These are phyloP conservation scores for Exophiala sideris DNA, from an alignment of 2,329 filamentous ascomycete genomes.

Conservation along the genomic window DNA sequence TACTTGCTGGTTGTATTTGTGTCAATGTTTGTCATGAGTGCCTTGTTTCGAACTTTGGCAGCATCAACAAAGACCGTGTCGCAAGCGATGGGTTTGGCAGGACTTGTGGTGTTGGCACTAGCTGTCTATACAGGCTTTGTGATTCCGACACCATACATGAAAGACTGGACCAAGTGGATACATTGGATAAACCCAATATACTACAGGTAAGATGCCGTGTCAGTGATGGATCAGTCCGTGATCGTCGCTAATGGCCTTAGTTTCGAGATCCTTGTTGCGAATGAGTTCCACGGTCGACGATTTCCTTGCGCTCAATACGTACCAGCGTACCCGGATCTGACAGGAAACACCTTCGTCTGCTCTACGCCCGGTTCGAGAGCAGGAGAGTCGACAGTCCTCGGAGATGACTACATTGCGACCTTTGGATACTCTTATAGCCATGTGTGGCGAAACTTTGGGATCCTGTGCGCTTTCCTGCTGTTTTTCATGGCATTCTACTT, in stretches of 20 bases:
- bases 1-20: conserved; percentile 68
- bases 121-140: conserved; percentile 68
- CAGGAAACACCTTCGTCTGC: conserved; percentile 66
- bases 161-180: conserved; percentile 66
- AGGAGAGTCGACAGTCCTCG: conserved; percentile 55
- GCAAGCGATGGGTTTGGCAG: conserved; percentile 58
- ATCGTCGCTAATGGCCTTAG: too few species aligned
- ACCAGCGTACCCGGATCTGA: conserved; percentile 40
- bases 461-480: conserved; percentile 61
- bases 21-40: conserved; percentile 53
- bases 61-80: conserved; percentile 65
- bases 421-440: conserved; percentile 56
- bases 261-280: too few species aligned
- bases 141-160: conserved; percentile 57
- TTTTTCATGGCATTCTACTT: conserved; percentile 69
- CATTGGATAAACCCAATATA: conserved; percentile 63
- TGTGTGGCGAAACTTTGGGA: conserved; percentile 67
- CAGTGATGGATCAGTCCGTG: too few species aligned
- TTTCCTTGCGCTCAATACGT: conserved; percentile 28
- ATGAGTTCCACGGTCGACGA: too few species aligned
- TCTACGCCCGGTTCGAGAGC: conserved; percentile 53
- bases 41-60: conserved; percentile 63
- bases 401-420: conserved; percentile 62
- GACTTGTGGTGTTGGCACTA: conserved; percentile 53
- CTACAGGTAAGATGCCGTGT: conserved; percentile 60